These are phyloP conservation scores for Candida jianshihensis DNA, from an alignment of 805 yeast species.

Conservation along the genomic window DNA sequence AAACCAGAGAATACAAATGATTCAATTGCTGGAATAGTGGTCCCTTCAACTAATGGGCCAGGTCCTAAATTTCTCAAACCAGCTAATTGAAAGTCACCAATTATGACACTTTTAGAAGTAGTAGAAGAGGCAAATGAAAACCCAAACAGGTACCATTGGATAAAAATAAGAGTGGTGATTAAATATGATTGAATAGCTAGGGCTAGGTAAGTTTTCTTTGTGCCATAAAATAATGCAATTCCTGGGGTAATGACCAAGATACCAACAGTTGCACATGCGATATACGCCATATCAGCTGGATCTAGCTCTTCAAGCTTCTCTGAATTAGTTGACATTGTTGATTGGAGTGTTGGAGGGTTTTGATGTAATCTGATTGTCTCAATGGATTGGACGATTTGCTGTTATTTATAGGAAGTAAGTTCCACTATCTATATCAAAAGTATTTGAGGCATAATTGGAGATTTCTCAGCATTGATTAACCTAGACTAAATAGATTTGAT, in stretches of 20 bases:
- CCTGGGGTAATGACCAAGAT: conserved; percentile 90
- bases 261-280: conserved; percentile 24
- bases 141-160: conserved; percentile 98
- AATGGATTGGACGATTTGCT: too few species aligned
- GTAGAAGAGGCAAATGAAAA: conserved; percentile 80
- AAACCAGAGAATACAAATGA: conserved; percentile 80
- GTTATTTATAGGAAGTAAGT: too few species aligned
- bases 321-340: conserved; percentile 10
- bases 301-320: conserved; percentile 33
- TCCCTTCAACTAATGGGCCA: conserved; percentile 72
- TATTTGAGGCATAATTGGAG: too few species aligned
- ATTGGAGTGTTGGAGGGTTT: background rate
- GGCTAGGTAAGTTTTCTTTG: conserved; percentile 76
- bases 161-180: conserved; percentile 61
- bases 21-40: conserved; percentile 40
- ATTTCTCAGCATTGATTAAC: too few species aligned
- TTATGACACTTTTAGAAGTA: conserved; percentile 61
- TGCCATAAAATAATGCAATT: conserved; percentile 84
- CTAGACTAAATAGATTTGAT: too few species aligned
- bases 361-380: too few species aligned
- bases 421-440: too few species aligned
- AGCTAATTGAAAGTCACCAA: conserved; percentile 73
- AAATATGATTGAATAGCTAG: conserved; percentile 73
- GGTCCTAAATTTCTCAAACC: conserved; percentile 62
- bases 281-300: conserved; percentile 43